Base-by-base conservation (phyloP, 371 early-diverging fungal species). In the Mortierella sp. region DNA sequence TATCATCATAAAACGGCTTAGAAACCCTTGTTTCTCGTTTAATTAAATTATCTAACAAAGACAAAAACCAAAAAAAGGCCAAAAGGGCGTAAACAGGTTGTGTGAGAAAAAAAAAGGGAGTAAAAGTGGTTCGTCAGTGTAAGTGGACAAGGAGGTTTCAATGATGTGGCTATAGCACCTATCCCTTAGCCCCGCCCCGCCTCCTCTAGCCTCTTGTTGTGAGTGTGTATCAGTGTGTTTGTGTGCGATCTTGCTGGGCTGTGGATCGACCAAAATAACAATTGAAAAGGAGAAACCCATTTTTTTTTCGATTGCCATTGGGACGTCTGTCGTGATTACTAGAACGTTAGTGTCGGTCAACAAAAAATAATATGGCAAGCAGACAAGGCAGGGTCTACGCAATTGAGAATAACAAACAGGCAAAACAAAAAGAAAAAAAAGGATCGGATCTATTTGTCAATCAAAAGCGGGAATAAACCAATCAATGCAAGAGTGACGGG, bases 221-320 rank as follows among this genome's bases (percentile, higher is more conserved):
- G n/a, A n/a, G n/a, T 38, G 42, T 38, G 42, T 38, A 38, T 10
- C 26, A 9, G n/a, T 57, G 57, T 4, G 8, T 48, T n/a, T n/a
- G 55, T 55, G 26, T 28, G 58, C 34, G 5, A 0, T 26, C 28
- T 14, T 28, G 31, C 13, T 63, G 63, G 63, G 63, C 63, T 63
- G 63, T 63, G 63, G 63, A 63, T 63, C 63, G 63, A 63, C 63
- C 63, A 63, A 63, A 63, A 28, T 58, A 58, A 58, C 58, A 28
- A 58, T 58, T 28, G 31, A 63, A 28, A 16, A 63, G 4, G 4
- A 60, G n/a, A 60, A 63, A 63, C 63, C 63, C 63, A 28, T 2
- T 34, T 16, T 28, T 21, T 57, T 57, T 21, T 24, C 5, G 16
- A 16, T 13, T 58, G 13, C 34, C 63, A 63, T 63, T n/a, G 57